phyloP scores from a whole-genome alignment of 768 basidiomycete species.

The Russula sp. region DNA sequence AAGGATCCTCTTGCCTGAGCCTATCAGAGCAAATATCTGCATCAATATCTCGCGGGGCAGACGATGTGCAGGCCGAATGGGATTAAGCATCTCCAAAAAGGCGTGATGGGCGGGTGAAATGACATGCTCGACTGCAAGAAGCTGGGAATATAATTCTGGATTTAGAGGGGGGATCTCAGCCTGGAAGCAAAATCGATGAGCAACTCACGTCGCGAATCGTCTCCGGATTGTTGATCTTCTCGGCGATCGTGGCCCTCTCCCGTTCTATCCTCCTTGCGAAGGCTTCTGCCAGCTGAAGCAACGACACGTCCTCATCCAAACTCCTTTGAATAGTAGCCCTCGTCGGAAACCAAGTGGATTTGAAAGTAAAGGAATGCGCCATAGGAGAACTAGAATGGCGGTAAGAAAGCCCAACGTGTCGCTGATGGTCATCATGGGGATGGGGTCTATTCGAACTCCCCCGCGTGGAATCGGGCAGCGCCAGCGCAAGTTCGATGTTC shows the following conservation, averaged over 20 bases:
- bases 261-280: slow-evolving; percentile 15
- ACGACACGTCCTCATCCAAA: slow-evolving; percentile 7
- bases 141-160: too few relatives aligned
- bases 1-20: slow-evolving; percentile 19
- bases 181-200: background rate
- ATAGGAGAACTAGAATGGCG: slow-evolving; percentile 5
- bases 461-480: slow-evolving; percentile 19
- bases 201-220: slow-evolving; percentile 20
- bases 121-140: slow-evolving; percentile 14
- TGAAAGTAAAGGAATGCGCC: slow-evolving; percentile 2
- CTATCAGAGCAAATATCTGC: slow-evolving; percentile 21
- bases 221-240: slow-evolving; percentile 17
- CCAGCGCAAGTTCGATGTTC: slow-evolving; percentile 20
- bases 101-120: slow-evolving; percentile 18
- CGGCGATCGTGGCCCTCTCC: slow-evolving; percentile 4
- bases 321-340: background rate
- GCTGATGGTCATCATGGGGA: background rate
- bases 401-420: slow-evolving; percentile 3
- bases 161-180: too few relatives aligned
- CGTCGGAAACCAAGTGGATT: slow-evolving; percentile 9
- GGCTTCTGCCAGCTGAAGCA: slow-evolving; percentile 26
- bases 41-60: slow-evolving; percentile 23
- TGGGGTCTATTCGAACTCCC: slow-evolving; percentile 10
- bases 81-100: slow-evolving; percentile 25
- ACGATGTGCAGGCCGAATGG: slow-evolving; percentile 18